Evolutionary conservation across 169 alveolate genomes (phyloP), one percentile per base, ranked within the genome.

Genomic region (Cryptosporidium parvum): DNA sequence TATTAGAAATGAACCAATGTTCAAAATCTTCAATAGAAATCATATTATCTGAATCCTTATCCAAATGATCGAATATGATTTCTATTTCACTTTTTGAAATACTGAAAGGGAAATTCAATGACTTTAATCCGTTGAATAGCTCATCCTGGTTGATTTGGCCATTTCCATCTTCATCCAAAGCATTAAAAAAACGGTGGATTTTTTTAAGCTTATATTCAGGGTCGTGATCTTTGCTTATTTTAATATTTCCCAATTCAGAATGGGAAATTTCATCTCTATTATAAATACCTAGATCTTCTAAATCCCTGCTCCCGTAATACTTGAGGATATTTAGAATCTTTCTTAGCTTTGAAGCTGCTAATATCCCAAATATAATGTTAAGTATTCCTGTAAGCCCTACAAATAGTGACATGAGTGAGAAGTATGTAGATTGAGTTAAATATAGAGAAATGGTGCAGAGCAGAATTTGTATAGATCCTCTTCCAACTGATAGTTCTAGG

Each of bases 1-100:
- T 73, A 23, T 73, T 73, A 10, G 86, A 73, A 56, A 73, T 73
- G 18, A 73, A 73, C 86, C 86, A 73, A 59, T 45, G 35, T 58
- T 73, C 86, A 73, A 73, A 73, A 21, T 73, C 86, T 59, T 73
- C 29, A 59, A 73, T 35, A 26, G 86, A 73, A n/a, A 73, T 59
- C 58, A 29, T 37, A 35, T 59, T 62, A 29, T 73, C 33, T 12
- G 44, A 29, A 42, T 73, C 86, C 21, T 59, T 53, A 26, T 73
- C 86, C 2, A 73, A 59, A 59, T 73, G 68, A 10, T 73, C 86
- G 23, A 73, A 73, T 31, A 73, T 73, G 31, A 73, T 48, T 52
- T 73, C 86, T 16, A 73, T 33, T 16, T 73, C 86, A 23, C 56
- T 73, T 16, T 9, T 16, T 33, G 86, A 56, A 73, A 73, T 14